Conservation (phyloP, 148 eudicot species). For the Rhododendron molle region DNA sequence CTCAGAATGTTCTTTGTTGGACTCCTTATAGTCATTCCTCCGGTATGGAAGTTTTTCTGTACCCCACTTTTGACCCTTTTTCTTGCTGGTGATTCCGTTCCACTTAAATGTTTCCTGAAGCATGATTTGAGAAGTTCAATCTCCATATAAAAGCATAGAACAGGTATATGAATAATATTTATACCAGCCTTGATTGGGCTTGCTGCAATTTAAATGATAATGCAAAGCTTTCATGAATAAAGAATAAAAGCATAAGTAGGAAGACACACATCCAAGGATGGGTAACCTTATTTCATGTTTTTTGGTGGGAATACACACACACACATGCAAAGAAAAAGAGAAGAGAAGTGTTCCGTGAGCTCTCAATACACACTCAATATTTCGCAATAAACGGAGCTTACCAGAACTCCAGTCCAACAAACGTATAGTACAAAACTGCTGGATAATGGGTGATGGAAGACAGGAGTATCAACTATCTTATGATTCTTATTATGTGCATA, state of each 20-base stretch:
- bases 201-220: not conserved
- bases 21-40: slow-evolving; percentile 33
- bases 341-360: not conserved
- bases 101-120: slow-evolving; percentile 20
- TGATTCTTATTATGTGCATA: not conserved
- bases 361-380: not conserved
- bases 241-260: not conserved
- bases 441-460: not conserved
- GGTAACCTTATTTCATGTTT: not conserved
- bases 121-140: slow-evolving; percentile 3
- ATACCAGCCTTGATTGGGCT: not conserved
- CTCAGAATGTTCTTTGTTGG: slow-evolving; percentile 27
- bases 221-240: not conserved
- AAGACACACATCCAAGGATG: not conserved
- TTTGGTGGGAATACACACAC: not conserved
- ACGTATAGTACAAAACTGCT: not conserved
- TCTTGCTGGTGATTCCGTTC: slow-evolving; percentile 28
- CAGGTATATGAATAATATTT: not conserved
- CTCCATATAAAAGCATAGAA: not conserved
- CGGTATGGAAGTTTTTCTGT: slow-evolving; percentile 12
- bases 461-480: not conserved
- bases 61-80: slow-evolving; percentile 31
- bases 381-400: not conserved
- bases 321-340: too few relatives aligned
- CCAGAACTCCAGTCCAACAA: not conserved